Evolutionary conservation across 2,329 filamentous ascomycete genomes (phyloP).

Genomic region (Sarocladium brachiariae): DNA sequence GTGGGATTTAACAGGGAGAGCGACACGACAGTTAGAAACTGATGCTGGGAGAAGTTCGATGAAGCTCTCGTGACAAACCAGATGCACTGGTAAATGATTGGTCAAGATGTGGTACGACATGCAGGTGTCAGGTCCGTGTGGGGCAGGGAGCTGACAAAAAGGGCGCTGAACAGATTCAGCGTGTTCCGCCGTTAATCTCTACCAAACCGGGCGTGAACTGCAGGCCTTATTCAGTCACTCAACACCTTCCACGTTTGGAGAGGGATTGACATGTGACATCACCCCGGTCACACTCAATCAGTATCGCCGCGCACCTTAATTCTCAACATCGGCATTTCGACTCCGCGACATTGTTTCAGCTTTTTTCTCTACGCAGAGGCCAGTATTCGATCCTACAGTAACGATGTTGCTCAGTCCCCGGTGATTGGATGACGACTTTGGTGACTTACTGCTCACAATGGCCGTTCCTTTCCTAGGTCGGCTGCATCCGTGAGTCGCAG

Average conservation of each 20-base stretch:
- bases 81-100: neutral
- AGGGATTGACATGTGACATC: conserved; percentile 16
- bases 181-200: neutral
- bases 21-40: neutral
- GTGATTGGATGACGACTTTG: neutral
- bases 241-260: neutral
- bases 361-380: neutral
- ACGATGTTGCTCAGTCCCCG: conserved; percentile 7
- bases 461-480: conserved; percentile 46
- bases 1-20: neutral
- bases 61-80: conserved; percentile 1
- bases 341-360: conserved; percentile 8
- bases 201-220: neutral
- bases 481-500: conserved; percentile 40
- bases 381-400: neutral
- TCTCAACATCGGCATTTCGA: conserved; percentile 4
- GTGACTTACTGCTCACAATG: conserved; percentile 27
- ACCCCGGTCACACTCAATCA: conserved; percentile 1
- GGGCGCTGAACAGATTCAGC: too few species aligned
- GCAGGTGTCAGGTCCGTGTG: conserved; percentile 3
- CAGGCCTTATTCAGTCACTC: neutral
- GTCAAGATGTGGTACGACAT: neutral
- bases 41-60: neutral
- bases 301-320: neutral
- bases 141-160: neutral